A percentile compares a stretch with the other conserved stretches of the same genome.
These are phyloP conservation scores for Avena insularis DNA, from an alignment of 176 grass and related monocot genomes.

Conservation along the genomic window DNA sequence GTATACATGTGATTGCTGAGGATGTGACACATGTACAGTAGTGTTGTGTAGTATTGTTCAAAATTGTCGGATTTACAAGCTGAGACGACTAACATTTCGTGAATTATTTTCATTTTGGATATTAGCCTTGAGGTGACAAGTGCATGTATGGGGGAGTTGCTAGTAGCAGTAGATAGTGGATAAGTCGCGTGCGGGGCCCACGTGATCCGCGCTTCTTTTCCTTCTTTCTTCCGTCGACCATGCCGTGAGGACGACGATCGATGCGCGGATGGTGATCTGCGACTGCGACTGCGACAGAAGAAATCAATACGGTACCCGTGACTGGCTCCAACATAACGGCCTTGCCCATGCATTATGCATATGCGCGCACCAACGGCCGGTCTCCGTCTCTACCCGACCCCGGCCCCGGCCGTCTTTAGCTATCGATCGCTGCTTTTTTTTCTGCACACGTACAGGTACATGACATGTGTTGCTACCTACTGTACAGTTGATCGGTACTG, in stretches of 20 bases:
- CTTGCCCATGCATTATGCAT: background rate
- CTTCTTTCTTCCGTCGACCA: background rate
- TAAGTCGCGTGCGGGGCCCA: background rate
- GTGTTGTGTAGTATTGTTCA: background rate
- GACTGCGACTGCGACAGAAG: background rate
- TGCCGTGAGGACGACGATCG: background rate
- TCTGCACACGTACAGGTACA: background rate
- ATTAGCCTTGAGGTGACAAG: background rate
- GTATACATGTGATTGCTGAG: background rate
- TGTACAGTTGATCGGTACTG: background rate
- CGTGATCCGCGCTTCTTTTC: background rate
- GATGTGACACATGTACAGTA: background rate
- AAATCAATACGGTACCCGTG: background rate
- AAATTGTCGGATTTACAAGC: background rate
- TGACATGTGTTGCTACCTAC: constrained; percentile 16
- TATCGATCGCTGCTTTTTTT: background rate
- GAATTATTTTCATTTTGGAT: background rate
- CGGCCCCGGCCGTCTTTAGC: background rate
- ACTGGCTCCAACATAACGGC: constrained; percentile 23
- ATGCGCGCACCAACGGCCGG: background rate
- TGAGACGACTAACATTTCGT: background rate
- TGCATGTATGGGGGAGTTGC: background rate
- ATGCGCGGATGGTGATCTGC: background rate
- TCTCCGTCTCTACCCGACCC: background rate
- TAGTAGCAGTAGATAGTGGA: background rate